Evolutionary conservation across 345 rosid species (phyloP), one percentile per base, ranked within the genome.

Genomic region (Acer yangbiense): DNA sequence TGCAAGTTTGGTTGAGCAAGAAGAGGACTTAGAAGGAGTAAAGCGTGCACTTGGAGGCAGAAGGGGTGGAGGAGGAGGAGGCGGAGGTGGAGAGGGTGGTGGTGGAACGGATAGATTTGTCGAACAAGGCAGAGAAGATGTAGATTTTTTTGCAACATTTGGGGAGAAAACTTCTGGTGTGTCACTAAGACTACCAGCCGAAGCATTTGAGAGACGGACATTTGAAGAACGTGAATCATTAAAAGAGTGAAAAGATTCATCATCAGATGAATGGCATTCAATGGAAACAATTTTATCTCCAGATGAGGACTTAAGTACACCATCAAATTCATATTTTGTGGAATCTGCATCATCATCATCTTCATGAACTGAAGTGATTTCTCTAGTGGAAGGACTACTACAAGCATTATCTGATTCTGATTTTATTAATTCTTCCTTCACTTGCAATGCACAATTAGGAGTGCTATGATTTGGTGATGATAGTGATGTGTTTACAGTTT

Each of bases 171-270:
- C 69, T 83, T 84, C 92, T 3, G 86, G 74, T 52, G 71, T 44
- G 65, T 87, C 84, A 54, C 78, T 69, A 67, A 84, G 82, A 80
- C 81, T 85, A 80, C 78, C 88, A 62, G 85, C 84, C 2, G 95
- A 90, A 82, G 88, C 95, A 87, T 89, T 87, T 20, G 98, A 92
- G 67, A 89, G 79, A 76, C 89, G 83, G 16, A 41, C n/a, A 64
- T 65, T 61, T 27, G 92, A 85, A n/a, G 93, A 86, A 48, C 72
- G 83, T 39, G 94, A 88, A 76, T 87, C 94, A 72, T 64, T 79
- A 77, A 83, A 83, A 72, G 98, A 96, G 80, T 94, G 99, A 78
- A 92, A 96, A 81, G 98, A 94, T 76, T 92, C 97, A 65, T 89
- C 92, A 9, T 90, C 99, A 8, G 95, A 90, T 13, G 94, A 83